Evolutionary conservation across 1,139 yeast species (phyloP).

Genomic region (Candida neerlandica): DNA sequence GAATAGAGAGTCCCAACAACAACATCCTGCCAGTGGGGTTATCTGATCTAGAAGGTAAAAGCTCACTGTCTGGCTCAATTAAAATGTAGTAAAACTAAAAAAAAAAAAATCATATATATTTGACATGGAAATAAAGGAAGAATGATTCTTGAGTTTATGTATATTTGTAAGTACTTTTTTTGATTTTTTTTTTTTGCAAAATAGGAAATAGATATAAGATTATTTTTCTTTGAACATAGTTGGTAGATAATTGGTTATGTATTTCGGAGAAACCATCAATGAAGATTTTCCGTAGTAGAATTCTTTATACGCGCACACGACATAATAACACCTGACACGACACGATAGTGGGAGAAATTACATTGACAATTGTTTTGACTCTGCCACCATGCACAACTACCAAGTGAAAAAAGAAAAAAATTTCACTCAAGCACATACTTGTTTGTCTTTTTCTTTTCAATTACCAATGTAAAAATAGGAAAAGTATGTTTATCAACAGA

Average conservation of each 20-base stretch:
- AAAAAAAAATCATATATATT: constrained; percentile 1
- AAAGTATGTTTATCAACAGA: background rate
- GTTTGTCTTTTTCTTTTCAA: no score
- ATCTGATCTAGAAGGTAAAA: constrained; percentile 3
- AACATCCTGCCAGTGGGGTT: constrained; percentile 8
- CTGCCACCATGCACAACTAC: no score
- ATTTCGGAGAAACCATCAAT: background rate
- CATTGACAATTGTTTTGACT: no score
- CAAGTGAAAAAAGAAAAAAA: no score
- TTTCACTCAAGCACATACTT: no score
- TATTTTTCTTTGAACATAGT: background rate
- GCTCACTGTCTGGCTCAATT: no score
- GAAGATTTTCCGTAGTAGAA: no score
- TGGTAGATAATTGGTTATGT: no score
- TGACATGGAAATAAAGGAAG: background rate
- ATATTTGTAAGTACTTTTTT: background rate
- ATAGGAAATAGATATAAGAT: background rate
- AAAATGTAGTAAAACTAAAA: background rate
- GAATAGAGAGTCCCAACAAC: constrained; percentile 9
- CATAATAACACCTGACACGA: no score
- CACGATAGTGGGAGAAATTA: no score
- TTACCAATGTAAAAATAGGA: background rate
- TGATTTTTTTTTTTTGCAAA: background rate
- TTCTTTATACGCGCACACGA: background rate
- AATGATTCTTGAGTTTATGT: background rate